Evolutionary conservation across 208 protist species (phyloP), one percentile per base, ranked within the genome.

Genomic region (Trypanosoma melophagium): DNA sequence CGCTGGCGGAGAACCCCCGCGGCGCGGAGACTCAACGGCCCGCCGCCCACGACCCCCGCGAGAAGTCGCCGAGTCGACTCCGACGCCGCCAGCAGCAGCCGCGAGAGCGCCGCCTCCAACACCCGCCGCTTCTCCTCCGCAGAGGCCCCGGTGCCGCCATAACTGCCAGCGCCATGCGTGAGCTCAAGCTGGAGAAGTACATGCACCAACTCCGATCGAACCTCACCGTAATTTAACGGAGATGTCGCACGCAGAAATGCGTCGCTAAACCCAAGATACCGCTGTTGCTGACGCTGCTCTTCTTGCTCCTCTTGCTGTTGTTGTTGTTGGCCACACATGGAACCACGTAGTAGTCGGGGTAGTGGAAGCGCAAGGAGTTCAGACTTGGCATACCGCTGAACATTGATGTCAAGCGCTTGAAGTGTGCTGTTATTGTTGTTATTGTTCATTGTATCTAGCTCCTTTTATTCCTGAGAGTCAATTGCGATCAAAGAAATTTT

Each of bases 1-100:
- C 81, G 78, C 22, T 73, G 67, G 17, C 73, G 73, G 1, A 88
- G 71, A 5, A 94, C 72, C 1, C 74, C 68, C 52, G 86, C 65
- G 8, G 87, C 75, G 59, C 79, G 73, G 35, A 59, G 68, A 53
- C 82, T 87, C 38, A 84, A 41, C 41, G 60, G 53, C 28, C 28
- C 28, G 28, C 28, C 28, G 28, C 28, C 28, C 28, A 35, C 28
- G 5, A 35, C 28, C 28, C 3, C 28, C 28, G 28, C 28, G 28
- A 35, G 28, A 35, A 35, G 28, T 35, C 28, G n/a, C 28, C 57
- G 42, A 7, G 65, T 68, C 13, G 55, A 28, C 4, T 67, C 69
- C 38, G 69, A 53, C 16, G 56, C 21, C 59, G 57, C 8, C 52
- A 8, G 2, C 1, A 55, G 10, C 8, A 75, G 70, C 40, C 47